Percentiles rank a stretch among this genome's conserved stretches.
Conservation (phyloP, 192 early-diverging fungal genomes). For the Backusella tuberculispora region DNA sequence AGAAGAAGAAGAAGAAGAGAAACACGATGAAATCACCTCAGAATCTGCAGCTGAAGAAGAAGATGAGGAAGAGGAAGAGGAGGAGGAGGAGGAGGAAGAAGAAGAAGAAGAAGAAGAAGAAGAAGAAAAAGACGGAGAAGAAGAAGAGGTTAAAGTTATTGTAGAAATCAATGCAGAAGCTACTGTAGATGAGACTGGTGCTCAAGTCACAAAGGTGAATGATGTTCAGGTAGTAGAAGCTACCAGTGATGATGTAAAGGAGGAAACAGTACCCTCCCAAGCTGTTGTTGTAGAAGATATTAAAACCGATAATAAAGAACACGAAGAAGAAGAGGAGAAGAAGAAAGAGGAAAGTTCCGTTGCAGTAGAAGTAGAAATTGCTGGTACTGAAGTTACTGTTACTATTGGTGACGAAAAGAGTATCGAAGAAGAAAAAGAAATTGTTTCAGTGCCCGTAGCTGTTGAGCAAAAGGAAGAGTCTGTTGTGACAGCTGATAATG, state of each 20-base stretch:
- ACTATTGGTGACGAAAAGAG: neutral
- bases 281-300: constrained; percentile 6
- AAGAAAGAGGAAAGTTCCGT: neutral
- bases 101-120: neutral
- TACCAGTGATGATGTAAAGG: neutral
- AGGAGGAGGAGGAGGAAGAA: neutral
- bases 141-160: neutral
- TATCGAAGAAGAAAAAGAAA: neutral
- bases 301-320: neutral
- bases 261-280: neutral
- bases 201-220: neutral
- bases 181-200: neutral
- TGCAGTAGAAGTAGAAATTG: neutral
- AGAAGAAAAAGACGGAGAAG: neutral
- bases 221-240: neutral
- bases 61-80: neutral
- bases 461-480: neutral
- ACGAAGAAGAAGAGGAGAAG: neutral
- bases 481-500: neutral
- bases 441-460: neutral
- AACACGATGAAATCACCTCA: neutral
- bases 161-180: neutral
- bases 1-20: neutral
- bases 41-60: too few species aligned
- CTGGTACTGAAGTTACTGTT: neutral